Evolutionary conservation across 2,329 filamentous ascomycete species (phyloP).

Genomic region (Corynespora cassiicola): DNA sequence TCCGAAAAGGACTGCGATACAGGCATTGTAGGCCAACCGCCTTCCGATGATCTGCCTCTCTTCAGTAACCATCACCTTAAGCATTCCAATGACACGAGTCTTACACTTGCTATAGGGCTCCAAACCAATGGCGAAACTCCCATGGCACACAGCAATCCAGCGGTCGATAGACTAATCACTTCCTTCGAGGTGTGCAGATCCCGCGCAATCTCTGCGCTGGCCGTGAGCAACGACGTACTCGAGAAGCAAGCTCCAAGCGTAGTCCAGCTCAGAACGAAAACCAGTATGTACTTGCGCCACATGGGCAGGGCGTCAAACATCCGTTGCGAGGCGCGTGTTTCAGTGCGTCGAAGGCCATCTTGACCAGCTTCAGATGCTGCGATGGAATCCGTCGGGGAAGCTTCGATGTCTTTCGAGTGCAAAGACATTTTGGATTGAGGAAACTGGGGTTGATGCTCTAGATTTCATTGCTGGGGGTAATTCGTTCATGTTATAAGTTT

Average conservation of each 20-base stretch:
- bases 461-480: too few relatives aligned
- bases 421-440: too few relatives aligned
- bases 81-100: constrained; percentile 1
- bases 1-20: constrained; percentile 14
- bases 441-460: too few relatives aligned
- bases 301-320: constrained; percentile 11
- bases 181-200: constrained; percentile 44
- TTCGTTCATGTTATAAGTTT: too few relatives aligned
- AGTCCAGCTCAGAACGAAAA: constrained; percentile 52
- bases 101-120: constrained; percentile 18
- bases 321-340: constrained; percentile 7
- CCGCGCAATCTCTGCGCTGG: constrained; percentile 47
- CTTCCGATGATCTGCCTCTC: constrained; percentile 17
- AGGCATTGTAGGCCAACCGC: constrained; percentile 14
- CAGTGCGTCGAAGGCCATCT: constrained; percentile 7
- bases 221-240: constrained; percentile 50
- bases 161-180: constrained; percentile 18
- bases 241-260: constrained; percentile 50
- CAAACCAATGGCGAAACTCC: constrained; percentile 18
- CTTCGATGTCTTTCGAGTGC: too few relatives aligned
- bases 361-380: too few relatives aligned
- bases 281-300: constrained; percentile 47
- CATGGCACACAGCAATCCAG: constrained; percentile 23
- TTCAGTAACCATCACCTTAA: background rate
- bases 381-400: too few relatives aligned